Evolutionary conservation across 768 basidiomycete species (phyloP), one percentile per base, ranked within the genome.

Genomic region (Suillus bovinus): DNA sequence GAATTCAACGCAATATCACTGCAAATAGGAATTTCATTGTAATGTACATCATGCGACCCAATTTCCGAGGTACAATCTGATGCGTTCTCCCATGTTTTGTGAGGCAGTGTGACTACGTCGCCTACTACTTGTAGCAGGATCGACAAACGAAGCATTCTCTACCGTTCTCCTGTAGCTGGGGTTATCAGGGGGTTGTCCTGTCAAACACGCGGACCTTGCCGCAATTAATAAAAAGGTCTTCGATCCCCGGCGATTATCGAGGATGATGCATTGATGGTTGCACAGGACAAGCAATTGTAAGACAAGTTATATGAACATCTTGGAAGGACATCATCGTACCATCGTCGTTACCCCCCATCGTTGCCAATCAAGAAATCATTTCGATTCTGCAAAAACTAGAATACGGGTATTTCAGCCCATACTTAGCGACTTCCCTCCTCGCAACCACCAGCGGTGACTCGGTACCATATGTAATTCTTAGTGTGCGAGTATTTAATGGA

Each of bases 261-360:
- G 22, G 54, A 56, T 56, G 55, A 56, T n/a, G n/a, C n/a, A n/a
- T n/a, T n/a, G n/a, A n/a, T 56, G 55, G 55, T 56, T 22, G 55
- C 55, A 56, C 55, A 56, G 55, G 55, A 39, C 47, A 5, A 49
- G 4, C 4, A 27, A 47, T n/a, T n/a, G 47, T 49, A 16, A 4
- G 14, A 27, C 5, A 27, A 39, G 10, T 39, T 36, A 27, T 36
- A 56, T 17, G 10, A 17, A 27, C 5, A 5, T 7, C 33, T 10
- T 7, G 33, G 17, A 20, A 20, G 24, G 31, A 24, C 11, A 6
- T 56, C 34, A 54, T 34, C 16, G 17, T 27, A 39, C 55, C 36
- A 7, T 56, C 20, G 55, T 56, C 20, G 55, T 56, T 56, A 56
- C 24, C 36, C 36, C 17, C 22, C 13, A 55, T 34, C 52, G n/a